Base-by-base conservation (phyloP, 805 yeast species). In the Myxozyma geophila region DNA sequence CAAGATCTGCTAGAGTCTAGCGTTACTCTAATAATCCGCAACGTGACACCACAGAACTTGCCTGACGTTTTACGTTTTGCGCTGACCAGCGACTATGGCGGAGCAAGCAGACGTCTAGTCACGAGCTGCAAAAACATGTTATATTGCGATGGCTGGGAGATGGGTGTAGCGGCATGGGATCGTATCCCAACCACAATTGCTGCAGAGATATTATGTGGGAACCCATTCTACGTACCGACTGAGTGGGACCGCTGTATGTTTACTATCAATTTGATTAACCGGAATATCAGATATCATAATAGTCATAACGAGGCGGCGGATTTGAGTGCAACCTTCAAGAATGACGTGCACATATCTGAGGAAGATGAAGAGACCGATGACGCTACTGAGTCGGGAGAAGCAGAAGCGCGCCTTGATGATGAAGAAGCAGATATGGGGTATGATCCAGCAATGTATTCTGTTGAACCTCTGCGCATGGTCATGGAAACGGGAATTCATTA, bases 201-300 rank as follows among this genome's bases (percentile, higher is more conserved):
- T 15, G 76, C 80, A 0, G 80, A 78, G 35, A 81, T 82, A 6
- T 77, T 83, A 13, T 79, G 82, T 0, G 75, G 79, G 17, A 85
- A 84, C 67, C 81, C 80, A 21, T 83, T 84, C 66, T 84, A 81
- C 70, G 82, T 82, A 4, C 83, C 84, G 1, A 77, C 79, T 1
- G 87, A 84, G 70, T 83, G 85, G 85, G 85, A 83, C 49, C 74
- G 87, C 58, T 81, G 84, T 49, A 64, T 80, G 36, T 83, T 84
- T 64, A 75, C 80, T 2, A 43, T 56, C 23, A 58, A 64, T 17
- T 54, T 66, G 7, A 52, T 64, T 19, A 58, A 64, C 28, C 33
- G 55, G 53, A 55, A 54, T 19, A 49, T 60, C 35, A 19, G n/a
- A 13, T 54, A 23, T 48, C 54, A 50, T 41, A 12, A 15, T 10